A percentile compares a stretch with the other conserved stretches of the same genome.
Evolutionary conservation across 2,329 filamentous ascomycete species (phyloP).

Genomic region (Xylariomycetidae sp.): DNA sequence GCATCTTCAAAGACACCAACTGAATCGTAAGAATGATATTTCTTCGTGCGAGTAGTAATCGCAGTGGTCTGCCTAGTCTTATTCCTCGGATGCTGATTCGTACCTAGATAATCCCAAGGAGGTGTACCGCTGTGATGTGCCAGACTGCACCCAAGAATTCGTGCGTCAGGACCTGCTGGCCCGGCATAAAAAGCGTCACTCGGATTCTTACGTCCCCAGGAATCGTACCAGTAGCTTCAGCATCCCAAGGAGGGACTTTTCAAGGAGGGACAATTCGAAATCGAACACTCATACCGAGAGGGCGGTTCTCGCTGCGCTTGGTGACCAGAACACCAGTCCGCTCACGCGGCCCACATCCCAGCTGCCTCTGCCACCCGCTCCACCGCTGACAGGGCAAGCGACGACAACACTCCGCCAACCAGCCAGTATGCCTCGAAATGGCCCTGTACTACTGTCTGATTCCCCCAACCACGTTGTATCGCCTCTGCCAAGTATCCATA

Average conservation of each 20-base stretch:
- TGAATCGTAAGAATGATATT: constrained; percentile 60
- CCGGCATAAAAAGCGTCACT: constrained; percentile 61
- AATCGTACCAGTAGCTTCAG: constrained; percentile 46
- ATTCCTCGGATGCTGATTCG: neutral
- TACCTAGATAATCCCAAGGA: constrained; percentile 67
- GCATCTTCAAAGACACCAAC: constrained; percentile 73
- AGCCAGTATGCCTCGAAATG: constrained; percentile 36
- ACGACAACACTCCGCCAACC: constrained; percentile 22
- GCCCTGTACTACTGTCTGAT: constrained; percentile 39
- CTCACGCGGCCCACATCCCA: constrained; percentile 3
- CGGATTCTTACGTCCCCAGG: constrained; percentile 44
- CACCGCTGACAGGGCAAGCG: constrained; percentile 18
- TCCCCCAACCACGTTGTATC: too few species aligned
- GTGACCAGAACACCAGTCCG: too few species aligned
- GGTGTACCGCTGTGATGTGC: constrained; percentile 71
- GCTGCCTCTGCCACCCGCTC: constrained; percentile 5
- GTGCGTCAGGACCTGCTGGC: constrained; percentile 72
- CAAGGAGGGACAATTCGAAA: too few species aligned
- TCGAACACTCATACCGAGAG: too few species aligned
- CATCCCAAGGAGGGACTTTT: too few species aligned
- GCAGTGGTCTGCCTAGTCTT: neutral
- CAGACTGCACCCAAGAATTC: constrained; percentile 69
- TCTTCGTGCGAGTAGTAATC: neutral
- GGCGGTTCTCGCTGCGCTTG: too few species aligned
- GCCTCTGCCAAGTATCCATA: too few species aligned